Base-by-base conservation (phyloP, 192 early-diverging fungal species). In the Umbelopsis sp. region DNA sequence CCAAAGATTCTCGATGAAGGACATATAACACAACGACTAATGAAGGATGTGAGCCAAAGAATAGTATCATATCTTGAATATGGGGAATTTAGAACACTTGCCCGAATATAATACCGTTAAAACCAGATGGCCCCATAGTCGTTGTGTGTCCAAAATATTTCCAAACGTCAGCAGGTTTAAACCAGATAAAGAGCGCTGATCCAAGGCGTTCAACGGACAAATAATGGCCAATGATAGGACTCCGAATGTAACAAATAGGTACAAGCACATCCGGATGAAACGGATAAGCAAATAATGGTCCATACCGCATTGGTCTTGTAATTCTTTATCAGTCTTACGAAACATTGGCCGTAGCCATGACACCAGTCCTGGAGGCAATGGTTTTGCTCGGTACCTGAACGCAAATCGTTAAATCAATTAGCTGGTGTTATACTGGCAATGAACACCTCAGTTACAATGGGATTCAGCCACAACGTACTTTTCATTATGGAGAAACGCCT, bases 211-310 rank as follows among this genome's bases (percentile, higher is more conserved):
- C 16, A 92, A 46, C 4, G 93, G 93, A n/a, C 92, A 71, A 7
- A 95, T 78, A 20, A 86, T 76, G 0, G 68, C 78, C 2, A 82
- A 53, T 5, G 85, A 81, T 7, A 91, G 48, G 0, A 90, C 23
- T 3, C 78, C 73, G 53, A 90, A 81, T 9, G 80, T 68, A 12
- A 52, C 33, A 71, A 93, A 93, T 66, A 89, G 80, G 2, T 82
- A 79, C 27, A 86, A 77, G 65, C 85, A 83, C 37, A 84, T 77
- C 16, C 86, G 83, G 55, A 90, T 83, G 68, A 87, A 90, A 35
- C 87, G 85, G 64, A 95, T 52, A 71, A 88, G 85, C 81, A 91
- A 89, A 72, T 87, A 95, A 0, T 89, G 84, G 70, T 93, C 92
- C n/a, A 90, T 74, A 0, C 89, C 88, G 1, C 79, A 78, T 25